These are phyloP conservation scores for Colletotrichum gigasporum DNA, from an alignment of 2,329 filamentous ascomycete genomes.

Conservation along the genomic window DNA sequence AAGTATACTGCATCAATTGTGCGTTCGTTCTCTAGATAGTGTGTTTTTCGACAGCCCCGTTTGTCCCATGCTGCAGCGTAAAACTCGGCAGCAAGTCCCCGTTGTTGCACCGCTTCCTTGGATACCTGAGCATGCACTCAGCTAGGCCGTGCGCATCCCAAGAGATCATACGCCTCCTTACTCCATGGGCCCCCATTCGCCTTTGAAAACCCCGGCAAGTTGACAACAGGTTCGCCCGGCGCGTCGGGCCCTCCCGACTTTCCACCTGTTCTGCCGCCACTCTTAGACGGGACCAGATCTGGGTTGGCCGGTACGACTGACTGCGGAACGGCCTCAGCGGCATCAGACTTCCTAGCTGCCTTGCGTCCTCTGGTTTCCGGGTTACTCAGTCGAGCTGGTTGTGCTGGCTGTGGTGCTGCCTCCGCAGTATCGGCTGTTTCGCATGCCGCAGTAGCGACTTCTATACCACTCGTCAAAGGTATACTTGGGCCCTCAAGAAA, in stretches of 20 bases:
- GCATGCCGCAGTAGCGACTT: background rate
- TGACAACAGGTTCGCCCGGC: slow-evolving; percentile 1
- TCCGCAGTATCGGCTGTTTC: background rate
- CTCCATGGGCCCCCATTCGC: slow-evolving; percentile 74
- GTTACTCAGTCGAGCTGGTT: slow-evolving; percentile 40
- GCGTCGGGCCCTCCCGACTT: background rate
- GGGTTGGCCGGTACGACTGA: slow-evolving; percentile 43
- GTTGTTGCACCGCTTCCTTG: too few species aligned
- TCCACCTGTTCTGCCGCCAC: background rate
- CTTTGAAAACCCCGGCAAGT: slow-evolving; percentile 55
- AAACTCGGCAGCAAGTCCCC: too few species aligned
- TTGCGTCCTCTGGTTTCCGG: slow-evolving; percentile 64
- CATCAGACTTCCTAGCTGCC: slow-evolving; percentile 60
- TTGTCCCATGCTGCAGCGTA: too few species aligned
- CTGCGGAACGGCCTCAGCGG: slow-evolving; percentile 57
- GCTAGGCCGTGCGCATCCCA: slow-evolving; percentile 67
- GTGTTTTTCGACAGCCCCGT: too few species aligned
- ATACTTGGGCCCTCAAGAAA: too few species aligned
- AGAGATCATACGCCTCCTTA: slow-evolving; percentile 72
- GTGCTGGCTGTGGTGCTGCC: background rate
- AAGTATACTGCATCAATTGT: background rate
- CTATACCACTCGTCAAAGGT: background rate
- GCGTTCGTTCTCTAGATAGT: too few species aligned
- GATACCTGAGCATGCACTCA: background rate
- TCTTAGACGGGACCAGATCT: background rate